These are phyloP conservation scores for Prunus padus DNA, from an alignment of 306 rosid genomes.

Conservation along the genomic window DNA sequence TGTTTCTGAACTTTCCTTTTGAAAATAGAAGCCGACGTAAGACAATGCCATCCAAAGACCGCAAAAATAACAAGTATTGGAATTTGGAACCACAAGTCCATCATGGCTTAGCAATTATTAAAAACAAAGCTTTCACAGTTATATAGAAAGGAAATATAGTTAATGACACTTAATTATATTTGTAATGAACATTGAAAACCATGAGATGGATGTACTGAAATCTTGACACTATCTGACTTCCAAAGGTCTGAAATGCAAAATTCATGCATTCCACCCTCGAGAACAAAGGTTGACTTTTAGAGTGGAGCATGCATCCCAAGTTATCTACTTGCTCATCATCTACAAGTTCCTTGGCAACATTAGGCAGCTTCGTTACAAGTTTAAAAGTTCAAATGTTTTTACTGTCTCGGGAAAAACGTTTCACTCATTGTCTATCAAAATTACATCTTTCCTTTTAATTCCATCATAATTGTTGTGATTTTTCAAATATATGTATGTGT, in stretches of 20 bases:
- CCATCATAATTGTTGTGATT: background rate
- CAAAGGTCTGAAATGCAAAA: background rate
- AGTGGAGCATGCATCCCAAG: background rate
- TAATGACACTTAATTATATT: background rate
- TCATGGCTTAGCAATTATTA: background rate
- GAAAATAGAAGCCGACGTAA: constrained; percentile 6
- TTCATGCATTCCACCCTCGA: background rate
- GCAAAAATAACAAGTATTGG: constrained; percentile 6
- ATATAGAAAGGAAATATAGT: background rate
- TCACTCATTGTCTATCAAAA: background rate
- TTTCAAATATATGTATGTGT: too few species aligned
- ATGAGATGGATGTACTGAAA: background rate
- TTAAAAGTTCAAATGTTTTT: background rate
- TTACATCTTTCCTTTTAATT: background rate
- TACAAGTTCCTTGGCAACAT: background rate
- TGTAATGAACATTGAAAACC: background rate
- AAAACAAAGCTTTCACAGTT: background rate
- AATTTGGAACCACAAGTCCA: constrained; percentile 3
- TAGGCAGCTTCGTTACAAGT: background rate
- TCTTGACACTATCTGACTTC: background rate
- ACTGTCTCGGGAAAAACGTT: background rate
- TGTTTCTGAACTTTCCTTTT: background rate
- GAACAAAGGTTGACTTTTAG: background rate
- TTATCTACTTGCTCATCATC: background rate
- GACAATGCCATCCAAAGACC: constrained; percentile 3